A percentile compares a stretch with the other conserved stretches of the same genome.
These are phyloP conservation scores for Globisporangium paddicum DNA, from an alignment of 352 stramenopile species.

Conservation along the genomic window DNA sequence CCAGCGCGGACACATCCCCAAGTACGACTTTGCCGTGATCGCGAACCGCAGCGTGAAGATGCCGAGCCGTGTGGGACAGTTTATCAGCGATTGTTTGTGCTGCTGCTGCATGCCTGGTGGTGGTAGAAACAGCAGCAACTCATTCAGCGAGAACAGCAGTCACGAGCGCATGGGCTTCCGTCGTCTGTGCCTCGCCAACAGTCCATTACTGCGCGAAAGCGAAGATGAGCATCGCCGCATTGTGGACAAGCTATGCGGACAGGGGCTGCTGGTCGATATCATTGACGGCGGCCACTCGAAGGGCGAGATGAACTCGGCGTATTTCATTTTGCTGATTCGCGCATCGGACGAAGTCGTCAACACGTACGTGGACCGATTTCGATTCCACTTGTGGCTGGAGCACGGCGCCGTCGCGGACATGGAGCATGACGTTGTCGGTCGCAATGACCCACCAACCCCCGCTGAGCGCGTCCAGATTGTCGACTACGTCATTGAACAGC, in stretches of 20 bases:
- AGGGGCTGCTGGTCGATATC: slow-evolving; percentile 77
- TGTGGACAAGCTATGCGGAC: slow-evolving; percentile 64
- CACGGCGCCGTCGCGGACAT: slow-evolving; percentile 78
- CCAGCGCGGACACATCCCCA: slow-evolving; percentile 38
- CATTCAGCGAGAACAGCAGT: slow-evolving; percentile 28
- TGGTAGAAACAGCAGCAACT: slow-evolving; percentile 3
- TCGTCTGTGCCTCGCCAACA: slow-evolving; percentile 54
- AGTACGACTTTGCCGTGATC: slow-evolving; percentile 82
- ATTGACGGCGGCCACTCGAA: slow-evolving; percentile 80
- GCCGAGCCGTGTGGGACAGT: slow-evolving; percentile 24
- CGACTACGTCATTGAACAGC: slow-evolving; percentile 80
- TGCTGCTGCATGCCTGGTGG: slow-evolving; percentile 27
- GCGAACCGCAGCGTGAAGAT: slow-evolving; percentile 60
- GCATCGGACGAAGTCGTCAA: slow-evolving; percentile 57
- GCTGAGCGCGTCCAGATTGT: slow-evolving; percentile 84
- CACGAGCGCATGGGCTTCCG: slow-evolving; percentile 57
- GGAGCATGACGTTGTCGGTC: slow-evolving; percentile 59
- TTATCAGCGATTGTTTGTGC: slow-evolving; percentile 27
- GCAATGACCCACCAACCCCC: slow-evolving; percentile 55
- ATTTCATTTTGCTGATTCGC: slow-evolving; percentile 69
- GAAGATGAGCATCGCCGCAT: slow-evolving; percentile 81
- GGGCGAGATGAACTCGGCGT: slow-evolving; percentile 78
- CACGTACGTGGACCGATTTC: slow-evolving; percentile 58
- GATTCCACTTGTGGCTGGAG: slow-evolving; percentile 71
- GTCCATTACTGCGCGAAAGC: slow-evolving; percentile 45